phyloP scores from a whole-genome alignment of 805 yeast genomes.

The Yarrowia porcina region DNA sequence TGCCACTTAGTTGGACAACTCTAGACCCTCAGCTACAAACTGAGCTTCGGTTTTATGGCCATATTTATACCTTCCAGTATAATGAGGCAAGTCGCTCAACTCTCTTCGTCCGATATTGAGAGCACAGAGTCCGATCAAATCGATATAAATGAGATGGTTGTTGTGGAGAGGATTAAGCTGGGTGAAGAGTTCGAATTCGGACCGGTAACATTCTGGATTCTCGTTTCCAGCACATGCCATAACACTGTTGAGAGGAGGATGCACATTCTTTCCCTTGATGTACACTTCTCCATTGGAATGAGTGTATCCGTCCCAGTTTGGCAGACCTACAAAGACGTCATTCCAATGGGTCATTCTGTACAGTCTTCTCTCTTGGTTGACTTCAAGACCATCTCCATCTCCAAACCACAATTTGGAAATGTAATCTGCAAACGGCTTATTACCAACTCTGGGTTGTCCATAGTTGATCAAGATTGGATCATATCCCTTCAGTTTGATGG shows the following conservation, averaged over 20 bases:
- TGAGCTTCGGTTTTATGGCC: not conserved
- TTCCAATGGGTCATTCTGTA: slow-evolving; percentile 11
- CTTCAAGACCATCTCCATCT: not conserved
- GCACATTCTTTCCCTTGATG: not conserved
- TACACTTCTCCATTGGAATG: slow-evolving; percentile 9
- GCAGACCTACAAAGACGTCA: slow-evolving; percentile 1
- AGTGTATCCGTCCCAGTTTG: not conserved
- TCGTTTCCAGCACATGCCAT: not conserved
- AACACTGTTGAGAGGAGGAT: not conserved
- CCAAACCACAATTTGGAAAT: not conserved
- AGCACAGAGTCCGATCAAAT: not conserved
- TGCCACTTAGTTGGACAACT: not conserved
- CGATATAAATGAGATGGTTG: slow-evolving; percentile 4
- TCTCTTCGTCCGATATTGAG: not conserved
- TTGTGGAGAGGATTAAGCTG: not conserved
- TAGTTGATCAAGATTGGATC: slow-evolving; percentile 54
- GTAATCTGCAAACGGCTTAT: slow-evolving; percentile 36
- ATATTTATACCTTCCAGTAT: not conserved
- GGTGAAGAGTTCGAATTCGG: not conserved
- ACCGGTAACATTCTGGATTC: not conserved
- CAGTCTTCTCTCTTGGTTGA: not conserved
- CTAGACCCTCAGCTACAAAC: not conserved
- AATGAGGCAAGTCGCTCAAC: not conserved
- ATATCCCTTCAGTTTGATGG: slow-evolving; percentile 50
- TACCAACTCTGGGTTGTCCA: slow-evolving; percentile 66